These are phyloP conservation scores for Lithospermum erythrorhizon DNA, from an alignment of 257 asterid species.

Conservation along the genomic window DNA sequence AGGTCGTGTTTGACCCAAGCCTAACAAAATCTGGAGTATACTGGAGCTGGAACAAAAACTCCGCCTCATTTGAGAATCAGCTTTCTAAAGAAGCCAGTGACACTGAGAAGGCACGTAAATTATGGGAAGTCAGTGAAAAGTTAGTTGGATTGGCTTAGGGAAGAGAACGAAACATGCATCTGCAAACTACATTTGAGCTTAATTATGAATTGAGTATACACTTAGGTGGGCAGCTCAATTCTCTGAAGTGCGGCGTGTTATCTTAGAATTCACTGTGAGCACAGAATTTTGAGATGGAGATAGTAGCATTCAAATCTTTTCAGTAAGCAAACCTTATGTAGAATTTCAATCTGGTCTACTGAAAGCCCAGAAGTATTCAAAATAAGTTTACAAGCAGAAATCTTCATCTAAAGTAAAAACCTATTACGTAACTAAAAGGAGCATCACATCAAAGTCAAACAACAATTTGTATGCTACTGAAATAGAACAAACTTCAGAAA, in stretches of 20 bases:
- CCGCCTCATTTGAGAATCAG: slow-evolving; percentile 86
- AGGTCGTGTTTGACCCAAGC: slow-evolving; percentile 94
- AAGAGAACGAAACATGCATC: not conserved
- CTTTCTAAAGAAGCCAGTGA: slow-evolving; percentile 84
- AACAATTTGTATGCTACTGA: no score
- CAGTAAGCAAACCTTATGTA: no score
- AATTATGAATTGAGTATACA: not conserved
- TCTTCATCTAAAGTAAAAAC: no score
- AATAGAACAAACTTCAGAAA: no score
- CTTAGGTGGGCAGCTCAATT: not conserved
- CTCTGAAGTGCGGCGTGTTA: not conserved
- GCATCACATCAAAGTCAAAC: no score
- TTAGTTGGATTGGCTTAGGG: slow-evolving; percentile 60
- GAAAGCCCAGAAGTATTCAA: no score
- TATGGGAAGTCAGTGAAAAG: slow-evolving; percentile 88
- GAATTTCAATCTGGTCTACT: no score
- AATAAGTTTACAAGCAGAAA: no score
- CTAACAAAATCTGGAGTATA: slow-evolving; percentile 91
- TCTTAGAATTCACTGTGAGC: not conserved
- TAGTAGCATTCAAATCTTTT: not conserved
- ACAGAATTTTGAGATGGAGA: not conserved
- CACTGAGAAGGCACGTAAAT: slow-evolving; percentile 59
- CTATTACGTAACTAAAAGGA: no score
- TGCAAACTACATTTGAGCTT: not conserved
- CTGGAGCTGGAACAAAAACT: slow-evolving; percentile 98